These are phyloP conservation scores for Passiflora organensis DNA, from an alignment of 345 rosid genomes.

Conservation along the genomic window DNA sequence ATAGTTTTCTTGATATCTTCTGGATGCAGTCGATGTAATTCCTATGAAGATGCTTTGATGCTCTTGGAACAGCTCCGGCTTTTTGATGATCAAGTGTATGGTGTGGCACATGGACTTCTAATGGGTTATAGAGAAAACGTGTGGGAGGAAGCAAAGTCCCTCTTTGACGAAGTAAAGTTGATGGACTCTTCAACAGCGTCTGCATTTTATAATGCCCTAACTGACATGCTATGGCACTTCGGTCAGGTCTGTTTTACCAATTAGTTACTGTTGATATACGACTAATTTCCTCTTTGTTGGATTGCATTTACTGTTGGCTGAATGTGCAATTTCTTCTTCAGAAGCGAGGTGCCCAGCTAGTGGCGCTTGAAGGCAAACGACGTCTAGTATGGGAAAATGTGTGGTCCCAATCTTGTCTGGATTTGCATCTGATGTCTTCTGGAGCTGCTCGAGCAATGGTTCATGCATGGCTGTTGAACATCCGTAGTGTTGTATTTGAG, in stretches of 20 bases:
- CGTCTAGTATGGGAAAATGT: constrained; percentile 88
- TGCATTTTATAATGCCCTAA: constrained; percentile 89
- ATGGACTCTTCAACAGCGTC: constrained; percentile 84
- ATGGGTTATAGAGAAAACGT: constrained; percentile 69
- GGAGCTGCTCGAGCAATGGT: constrained; percentile 94
- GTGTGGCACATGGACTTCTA: constrained; percentile 93
- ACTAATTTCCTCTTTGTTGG: too few relatives aligned
- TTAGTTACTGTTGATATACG: too few relatives aligned
- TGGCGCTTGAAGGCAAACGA: constrained; percentile 79
- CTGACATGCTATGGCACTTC: constrained; percentile 91
- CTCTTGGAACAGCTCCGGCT: constrained; percentile 76
- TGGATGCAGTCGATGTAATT: constrained; percentile 80
- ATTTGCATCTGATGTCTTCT: constrained; percentile 94
- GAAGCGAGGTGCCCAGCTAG: constrained; percentile 77
- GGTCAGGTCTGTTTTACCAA: constrained; percentile 62
- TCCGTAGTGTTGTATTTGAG: constrained; percentile 70
- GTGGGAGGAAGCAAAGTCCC: constrained; percentile 77
- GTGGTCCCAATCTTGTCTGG: constrained; percentile 89
- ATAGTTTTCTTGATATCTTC: constrained; percentile 7
- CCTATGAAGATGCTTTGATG: constrained; percentile 88
- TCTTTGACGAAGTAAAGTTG: constrained; percentile 71
- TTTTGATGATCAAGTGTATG: constrained; percentile 83
- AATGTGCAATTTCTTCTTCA: constrained; percentile 14
- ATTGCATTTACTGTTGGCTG: too few relatives aligned
- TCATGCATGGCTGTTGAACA: constrained; percentile 83